phyloP scores from a whole-genome alignment of 306 rosid genomes.

The Citrullus colocynthis region DNA sequence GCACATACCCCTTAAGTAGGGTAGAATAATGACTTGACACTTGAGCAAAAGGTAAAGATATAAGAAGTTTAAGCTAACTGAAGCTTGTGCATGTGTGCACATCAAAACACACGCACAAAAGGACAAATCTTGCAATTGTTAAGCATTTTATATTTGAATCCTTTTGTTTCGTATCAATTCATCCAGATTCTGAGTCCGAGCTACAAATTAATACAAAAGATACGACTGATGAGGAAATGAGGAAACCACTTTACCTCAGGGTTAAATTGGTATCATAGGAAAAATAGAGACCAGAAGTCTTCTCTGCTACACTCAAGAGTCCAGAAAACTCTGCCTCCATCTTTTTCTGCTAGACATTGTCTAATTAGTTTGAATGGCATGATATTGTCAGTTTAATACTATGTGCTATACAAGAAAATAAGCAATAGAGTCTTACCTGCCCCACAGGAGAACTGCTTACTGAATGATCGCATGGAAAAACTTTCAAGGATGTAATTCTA shows the following conservation, averaged over 20 bases:
- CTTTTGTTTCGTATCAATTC: neutral
- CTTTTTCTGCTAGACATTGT: slow-evolving; percentile 54
- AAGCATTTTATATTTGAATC: neutral
- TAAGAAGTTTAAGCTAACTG: neutral
- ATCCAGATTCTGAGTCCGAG: neutral
- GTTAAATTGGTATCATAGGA: slow-evolving; percentile 84
- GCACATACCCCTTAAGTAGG: neutral
- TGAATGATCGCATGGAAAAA: slow-evolving; percentile 79
- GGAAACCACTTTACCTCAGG: slow-evolving; percentile 57
- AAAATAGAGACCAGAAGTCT: slow-evolving; percentile 73
- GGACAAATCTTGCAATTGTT: neutral
- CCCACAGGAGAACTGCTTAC: slow-evolving; percentile 48
- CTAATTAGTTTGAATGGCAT: neutral
- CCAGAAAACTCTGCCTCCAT: slow-evolving; percentile 65
- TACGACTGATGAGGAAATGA: slow-evolving; percentile 7
- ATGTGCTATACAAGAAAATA: neutral
- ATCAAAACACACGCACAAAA: neutral
- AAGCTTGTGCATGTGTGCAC: neutral
- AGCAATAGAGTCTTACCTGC: slow-evolving; percentile 33
- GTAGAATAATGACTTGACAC: neutral
- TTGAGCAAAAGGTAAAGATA: neutral
- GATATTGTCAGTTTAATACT: neutral
- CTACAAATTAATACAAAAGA: neutral
- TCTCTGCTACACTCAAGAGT: slow-evolving; percentile 72
- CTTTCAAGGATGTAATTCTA: slow-evolving; percentile 53